Evolutionary conservation across 2,329 filamentous ascomycete genomes (phyloP).

Genomic region (Pseudodiploospora longispora): DNA sequence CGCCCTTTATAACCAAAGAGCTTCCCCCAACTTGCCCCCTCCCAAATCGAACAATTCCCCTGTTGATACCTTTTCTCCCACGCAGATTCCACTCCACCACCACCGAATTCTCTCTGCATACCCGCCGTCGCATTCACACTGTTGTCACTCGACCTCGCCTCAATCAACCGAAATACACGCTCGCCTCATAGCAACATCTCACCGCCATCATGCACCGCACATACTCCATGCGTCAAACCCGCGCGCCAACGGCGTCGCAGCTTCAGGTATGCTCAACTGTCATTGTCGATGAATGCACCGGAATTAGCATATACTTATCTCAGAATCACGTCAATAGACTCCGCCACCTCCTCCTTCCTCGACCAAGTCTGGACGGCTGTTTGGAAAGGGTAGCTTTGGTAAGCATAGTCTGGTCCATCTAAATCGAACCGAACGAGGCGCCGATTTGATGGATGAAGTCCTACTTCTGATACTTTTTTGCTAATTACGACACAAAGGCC

Average conservation of each 20-base stretch:
- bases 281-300: no score
- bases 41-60: constrained; percentile 1
- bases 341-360: constrained; percentile 85
- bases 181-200: constrained; percentile 11
- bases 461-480: no score
- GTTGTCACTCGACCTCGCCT: constrained; percentile 1
- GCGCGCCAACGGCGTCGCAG: constrained; percentile 87
- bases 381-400: constrained; percentile 82
- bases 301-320: constrained; percentile 8
- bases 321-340: constrained; percentile 50
- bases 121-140: background rate
- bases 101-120: background rate
- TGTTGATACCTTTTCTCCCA: constrained; percentile 3
- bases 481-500: constrained; percentile 32
- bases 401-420: constrained; percentile 30
- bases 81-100: constrained; percentile 2
- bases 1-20: constrained; percentile 7
- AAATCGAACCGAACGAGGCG: background rate
- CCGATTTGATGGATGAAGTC: no score
- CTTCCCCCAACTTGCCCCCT: constrained; percentile 5
- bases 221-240: constrained; percentile 96
- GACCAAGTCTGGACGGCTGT: constrained; percentile 85
- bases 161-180: constrained; percentile 7
- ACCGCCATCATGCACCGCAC: constrained; percentile 79
- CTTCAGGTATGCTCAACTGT: constrained; percentile 40